Base-by-base conservation (phyloP, 257 asterid genomes). In the Leonotis leonurus region DNA sequence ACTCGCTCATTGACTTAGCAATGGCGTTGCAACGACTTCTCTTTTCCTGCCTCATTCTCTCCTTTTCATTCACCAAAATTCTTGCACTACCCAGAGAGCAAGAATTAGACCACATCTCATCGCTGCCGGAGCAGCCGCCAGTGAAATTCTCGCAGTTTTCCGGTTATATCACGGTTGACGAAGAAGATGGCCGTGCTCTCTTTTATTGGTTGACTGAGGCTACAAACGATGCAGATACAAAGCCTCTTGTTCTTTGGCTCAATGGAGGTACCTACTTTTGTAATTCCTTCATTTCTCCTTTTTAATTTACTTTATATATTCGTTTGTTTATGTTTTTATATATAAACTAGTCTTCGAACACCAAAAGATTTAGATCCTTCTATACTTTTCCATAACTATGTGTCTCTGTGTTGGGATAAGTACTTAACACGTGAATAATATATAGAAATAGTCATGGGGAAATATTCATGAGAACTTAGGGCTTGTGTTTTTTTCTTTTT, bases 181-280 rank as follows among this genome's bases (percentile, higher is more conserved):
- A 80, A 59, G 73, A 72, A 12, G 72, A 83, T 6, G 93, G 93
- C 11, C 78, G 96, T 22, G 87, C 96, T 25, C 82, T 85, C 45
- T 88, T 88, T 22, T 85, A 88, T 45, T 88, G 95, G 96, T 43
- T 88, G 21, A 83, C 88, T 4, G 87, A 85, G 74, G 93, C 90
- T 26, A 62, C 76, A 1, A 55, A 32, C 54, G 48, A 58, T 32
- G 81, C 93, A 1, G 57, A 75, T 37, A 49, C 50, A 17, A 82
- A 77, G 35, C 96, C 93, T 56, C 93, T 86, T 16, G 76, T 86
- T 55, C 90, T 89, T 63, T 89, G 96, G 95, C 95, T 89, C 63
- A 89, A 81, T 75, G 96, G 96, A 88, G 96, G 95, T 88, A 60
- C n/a, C n/a, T n/a, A n/a, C 6, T n/a, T n/a, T n/a, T n/a, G n/a